Conservation (phyloP, 192 early-diverging fungal species). For the Entrophospora sp. region DNA sequence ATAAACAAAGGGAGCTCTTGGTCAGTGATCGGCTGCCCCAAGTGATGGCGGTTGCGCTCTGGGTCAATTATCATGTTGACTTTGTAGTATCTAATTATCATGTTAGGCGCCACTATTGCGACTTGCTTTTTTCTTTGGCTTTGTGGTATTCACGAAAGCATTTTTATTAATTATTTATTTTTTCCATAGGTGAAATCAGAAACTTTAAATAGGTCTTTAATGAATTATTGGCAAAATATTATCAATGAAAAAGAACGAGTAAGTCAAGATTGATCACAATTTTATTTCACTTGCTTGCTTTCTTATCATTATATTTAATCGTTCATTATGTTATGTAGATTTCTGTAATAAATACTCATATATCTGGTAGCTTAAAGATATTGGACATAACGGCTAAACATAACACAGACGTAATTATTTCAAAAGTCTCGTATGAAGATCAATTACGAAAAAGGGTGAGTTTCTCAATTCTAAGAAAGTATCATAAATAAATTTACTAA, state of each 20-base stretch:
- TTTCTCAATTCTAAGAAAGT: too few relatives aligned
- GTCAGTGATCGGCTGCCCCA: constrained; percentile 8
- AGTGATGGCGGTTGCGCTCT: constrained; percentile 15
- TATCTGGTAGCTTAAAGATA: too few relatives aligned
- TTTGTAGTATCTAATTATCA: constrained; percentile 8
- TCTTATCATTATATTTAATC: too few relatives aligned
- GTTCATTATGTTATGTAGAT: too few relatives aligned
- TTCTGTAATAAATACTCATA: too few relatives aligned
- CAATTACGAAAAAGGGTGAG: too few relatives aligned
- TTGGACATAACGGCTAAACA: too few relatives aligned
- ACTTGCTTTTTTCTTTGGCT: not conserved
- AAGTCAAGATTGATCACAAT: too few relatives aligned
- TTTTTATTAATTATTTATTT: constrained; percentile 2
- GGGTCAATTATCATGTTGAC: constrained; percentile 3
- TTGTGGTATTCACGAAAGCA: not conserved
- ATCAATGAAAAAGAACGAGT: constrained; percentile 2
- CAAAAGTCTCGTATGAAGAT: too few relatives aligned
- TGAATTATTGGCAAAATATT: constrained; percentile 5
- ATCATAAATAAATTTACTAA: too few relatives aligned
- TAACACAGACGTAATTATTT: too few relatives aligned
- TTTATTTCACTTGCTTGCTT: too few relatives aligned
- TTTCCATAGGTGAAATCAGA: not conserved
- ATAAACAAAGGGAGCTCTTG: constrained; percentile 9
- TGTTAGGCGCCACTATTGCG: constrained; percentile 10
- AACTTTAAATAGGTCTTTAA: not conserved